phyloP scores from a whole-genome alignment of 352 stramenopile genomes.

The Phytophthora pini region DNA sequence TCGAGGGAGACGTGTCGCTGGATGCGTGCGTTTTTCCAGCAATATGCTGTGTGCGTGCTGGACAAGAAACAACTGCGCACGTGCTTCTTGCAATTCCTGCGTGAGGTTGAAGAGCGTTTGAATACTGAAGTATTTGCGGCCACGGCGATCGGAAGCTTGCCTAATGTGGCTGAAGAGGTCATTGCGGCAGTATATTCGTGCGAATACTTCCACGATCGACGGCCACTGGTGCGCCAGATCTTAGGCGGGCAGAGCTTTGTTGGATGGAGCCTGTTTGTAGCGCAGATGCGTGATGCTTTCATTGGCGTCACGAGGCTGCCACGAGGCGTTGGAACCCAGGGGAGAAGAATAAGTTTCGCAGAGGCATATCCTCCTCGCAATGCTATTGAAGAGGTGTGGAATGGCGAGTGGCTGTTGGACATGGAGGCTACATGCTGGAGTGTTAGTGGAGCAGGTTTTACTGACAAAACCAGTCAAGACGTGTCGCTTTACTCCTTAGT shows the following conservation, averaged over 20 bases:
- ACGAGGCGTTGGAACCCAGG: neutral
- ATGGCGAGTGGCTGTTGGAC: conserved; percentile 61
- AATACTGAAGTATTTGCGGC: conserved; percentile 52
- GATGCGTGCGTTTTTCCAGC: conserved; percentile 52
- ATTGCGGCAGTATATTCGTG: conserved; percentile 69
- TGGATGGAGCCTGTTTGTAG: conserved; percentile 65
- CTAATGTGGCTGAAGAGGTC: conserved; percentile 64
- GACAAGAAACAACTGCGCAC: conserved; percentile 54
- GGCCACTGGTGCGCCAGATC: conserved; percentile 55
- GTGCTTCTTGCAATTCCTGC: conserved; percentile 54
- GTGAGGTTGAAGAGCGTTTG: conserved; percentile 51
- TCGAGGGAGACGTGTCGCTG: conserved; percentile 51
- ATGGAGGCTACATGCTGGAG: conserved; percentile 53
- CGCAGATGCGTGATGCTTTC: conserved; percentile 73
- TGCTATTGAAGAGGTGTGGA: conserved; percentile 52
- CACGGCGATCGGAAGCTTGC: conserved; percentile 47
- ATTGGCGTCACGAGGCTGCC: conserved; percentile 31
- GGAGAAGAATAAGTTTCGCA: conserved; percentile 6
- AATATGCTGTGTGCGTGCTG: conserved; percentile 36
- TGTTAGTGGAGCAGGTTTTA: conserved; percentile 7
- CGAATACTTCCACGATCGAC: conserved; percentile 50
- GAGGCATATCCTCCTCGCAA: conserved; percentile 28
- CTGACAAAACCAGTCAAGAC: conserved; percentile 8
- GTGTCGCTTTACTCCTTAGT: conserved; percentile 55
- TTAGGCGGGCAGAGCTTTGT: conserved; percentile 56